Percentiles rank a stretch among this genome's conserved stretches.
phyloP scores from a whole-genome alignment of 2,329 filamentous ascomycete species.

The Claviceps sp. region DNA sequence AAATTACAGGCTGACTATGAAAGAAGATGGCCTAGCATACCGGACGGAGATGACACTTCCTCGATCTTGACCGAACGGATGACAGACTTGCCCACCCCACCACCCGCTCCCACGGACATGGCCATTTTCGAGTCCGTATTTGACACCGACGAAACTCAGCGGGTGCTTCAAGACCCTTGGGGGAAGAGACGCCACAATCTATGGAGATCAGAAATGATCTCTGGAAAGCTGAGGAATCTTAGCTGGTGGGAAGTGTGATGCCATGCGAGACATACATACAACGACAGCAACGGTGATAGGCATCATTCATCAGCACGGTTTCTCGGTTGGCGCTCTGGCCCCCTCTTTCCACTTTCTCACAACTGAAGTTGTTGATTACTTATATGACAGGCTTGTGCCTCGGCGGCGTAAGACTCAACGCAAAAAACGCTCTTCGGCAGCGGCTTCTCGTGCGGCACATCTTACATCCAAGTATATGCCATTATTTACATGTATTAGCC shows the following conservation, averaged over 20 bases:
- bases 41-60: conserved; percentile 15
- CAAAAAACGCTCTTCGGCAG: too few relatives aligned
- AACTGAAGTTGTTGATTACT: too few relatives aligned
- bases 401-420: too few relatives aligned
- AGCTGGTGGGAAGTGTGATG: background rate
- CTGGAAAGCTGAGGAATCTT: conserved; percentile 5
- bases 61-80: conserved; percentile 12
- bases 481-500: too few relatives aligned
- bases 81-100: background rate
- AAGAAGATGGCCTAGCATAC: conserved; percentile 18
- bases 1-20: conserved; percentile 26
- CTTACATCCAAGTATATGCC: too few relatives aligned
- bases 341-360: too few relatives aligned
- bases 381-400: too few relatives aligned
- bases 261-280: background rate
- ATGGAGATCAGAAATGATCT: conserved; percentile 36
- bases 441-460: too few relatives aligned
- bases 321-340: too few relatives aligned
- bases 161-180: conserved; percentile 31
- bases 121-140: conserved; percentile 43
- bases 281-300: too few relatives aligned
- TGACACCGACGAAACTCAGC: conserved; percentile 32
- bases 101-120: conserved; percentile 27
- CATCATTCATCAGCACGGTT: too few relatives aligned
- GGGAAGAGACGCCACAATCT: conserved; percentile 36